Evolutionary conservation across 1,284 basidiomycete genomes (phyloP).

Genomic region (Leucoagaricus sp.): DNA sequence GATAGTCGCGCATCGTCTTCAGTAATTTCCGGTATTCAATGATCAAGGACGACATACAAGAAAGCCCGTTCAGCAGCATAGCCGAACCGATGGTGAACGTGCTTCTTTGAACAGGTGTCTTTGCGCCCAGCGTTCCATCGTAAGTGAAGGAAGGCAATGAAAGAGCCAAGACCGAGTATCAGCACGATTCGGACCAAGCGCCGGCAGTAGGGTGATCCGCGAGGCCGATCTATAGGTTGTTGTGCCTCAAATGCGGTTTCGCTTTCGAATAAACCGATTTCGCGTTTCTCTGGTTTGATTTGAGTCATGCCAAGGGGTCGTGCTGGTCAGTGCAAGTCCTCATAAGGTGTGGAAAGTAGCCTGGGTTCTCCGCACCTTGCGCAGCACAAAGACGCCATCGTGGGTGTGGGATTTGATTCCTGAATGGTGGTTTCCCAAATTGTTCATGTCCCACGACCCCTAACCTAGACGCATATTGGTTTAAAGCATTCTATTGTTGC

Average conservation of each 20-base stretch:
- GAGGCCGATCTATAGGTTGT: background rate
- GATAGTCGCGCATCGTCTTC: background rate
- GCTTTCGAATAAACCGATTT: background rate
- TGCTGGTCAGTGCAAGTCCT: background rate
- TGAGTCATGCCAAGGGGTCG: background rate
- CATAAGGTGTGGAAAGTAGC: slow-evolving; percentile 1
- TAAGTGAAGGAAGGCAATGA: background rate
- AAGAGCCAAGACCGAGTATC: background rate
- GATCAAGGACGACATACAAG: slow-evolving; percentile 19
- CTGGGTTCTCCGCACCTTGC: background rate
- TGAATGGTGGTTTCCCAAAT: too few species aligned
- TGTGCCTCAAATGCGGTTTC: slow-evolving; percentile 6
- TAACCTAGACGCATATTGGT: too few species aligned
- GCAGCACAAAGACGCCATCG: background rate
- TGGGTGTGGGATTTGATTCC: background rate
- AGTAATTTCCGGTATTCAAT: background rate
- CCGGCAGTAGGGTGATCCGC: background rate
- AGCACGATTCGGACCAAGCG: background rate
- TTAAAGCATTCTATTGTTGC: too few species aligned
- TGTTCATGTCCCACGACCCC: too few species aligned
- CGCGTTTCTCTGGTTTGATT: background rate
- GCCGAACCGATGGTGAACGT: slow-evolving; percentile 15
- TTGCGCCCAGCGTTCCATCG: background rate
- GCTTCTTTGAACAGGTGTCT: background rate
- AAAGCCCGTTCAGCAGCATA: slow-evolving; percentile 23